Conservation (phyloP, 225 moss, liverwort and hornwort species). For the Climacium dendroides region DNA sequence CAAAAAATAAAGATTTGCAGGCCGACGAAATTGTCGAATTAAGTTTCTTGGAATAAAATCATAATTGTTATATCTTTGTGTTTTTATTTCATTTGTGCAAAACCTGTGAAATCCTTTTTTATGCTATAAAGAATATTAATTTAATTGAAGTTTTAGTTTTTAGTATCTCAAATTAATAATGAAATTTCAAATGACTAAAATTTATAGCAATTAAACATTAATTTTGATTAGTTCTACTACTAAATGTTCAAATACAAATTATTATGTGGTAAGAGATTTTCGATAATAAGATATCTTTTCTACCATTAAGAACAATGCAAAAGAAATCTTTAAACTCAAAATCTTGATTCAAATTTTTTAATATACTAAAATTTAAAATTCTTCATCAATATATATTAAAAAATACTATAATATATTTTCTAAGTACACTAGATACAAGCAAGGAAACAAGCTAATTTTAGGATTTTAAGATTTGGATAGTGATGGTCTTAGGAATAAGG, state of each 20-base stretch:
- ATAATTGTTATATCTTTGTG: slow-evolving; percentile 39
- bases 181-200: background rate
- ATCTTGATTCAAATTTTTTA: background rate
- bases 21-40: slow-evolving; percentile 45
- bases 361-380: too few relatives aligned
- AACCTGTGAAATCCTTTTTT: slow-evolving; percentile 17
- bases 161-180: background rate
- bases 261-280: too few relatives aligned
- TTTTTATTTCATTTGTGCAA: slow-evolving; percentile 65
- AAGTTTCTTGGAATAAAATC: slow-evolving; percentile 63
- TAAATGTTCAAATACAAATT: background rate
- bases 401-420: background rate
- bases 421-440: accelerated
- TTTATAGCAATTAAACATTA: too few relatives aligned
- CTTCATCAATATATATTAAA: too few relatives aligned
- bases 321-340: too few relatives aligned
- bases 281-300: background rate
- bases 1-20: slow-evolving; percentile 75
- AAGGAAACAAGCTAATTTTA: background rate
- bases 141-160: too few relatives aligned
- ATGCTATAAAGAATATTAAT: background rate
- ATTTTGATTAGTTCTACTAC: background rate
- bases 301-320: background rate
- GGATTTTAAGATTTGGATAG: background rate
- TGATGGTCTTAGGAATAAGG: accelerated